Base-by-base conservation (phyloP, 139 green algal genomes). In the Klebsormidium nitens region DNA sequence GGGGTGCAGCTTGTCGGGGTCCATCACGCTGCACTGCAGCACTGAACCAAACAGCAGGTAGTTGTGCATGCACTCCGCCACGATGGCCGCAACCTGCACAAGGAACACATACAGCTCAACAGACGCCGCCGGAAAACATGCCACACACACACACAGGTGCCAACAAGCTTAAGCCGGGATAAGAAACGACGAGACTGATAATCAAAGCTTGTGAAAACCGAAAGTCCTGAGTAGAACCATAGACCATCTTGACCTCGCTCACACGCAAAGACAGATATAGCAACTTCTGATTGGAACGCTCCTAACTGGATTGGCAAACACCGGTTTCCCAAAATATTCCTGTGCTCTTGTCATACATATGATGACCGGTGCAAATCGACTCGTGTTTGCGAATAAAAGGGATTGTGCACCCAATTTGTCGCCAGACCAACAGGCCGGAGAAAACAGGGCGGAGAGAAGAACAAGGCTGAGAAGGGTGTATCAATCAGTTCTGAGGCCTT, bases 31-130 rank as follows among this genome's bases (percentile, higher is more conserved):
- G 31, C 56, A 61, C 36, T 81, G 37, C 23, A 85, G 65, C 23
- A 83, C 50, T 11, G 64, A 28, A 17, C 69, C 67, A 34, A 75
- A 73, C 29, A 85, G 58, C 26, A 85, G 69, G 56, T 85, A 85
- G 39, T 81, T 76, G 74, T 85, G 17, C 80, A 85, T 82, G 59
- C 50, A 63, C 26, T 78, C 71, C 44, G 80, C 76, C 23, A 73
- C 80, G 29, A 85, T 78, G 29, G 66, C 58, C 35, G 80, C 80
- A 26, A 84, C 69, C 69, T 74, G 65, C 28, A 17, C 14, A 52
- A 52, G 44, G 14, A 52, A 28, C 14, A 52, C 17, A 52, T 52
- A 52, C 44, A 52, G 17, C 14, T 52, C 44, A 52, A 14, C 17
- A 28, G 14, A 14, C 44, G 14, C 17, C 14, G 14, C 14, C 14